Conservation (phyloP, 2,329 filamentous ascomycete species). For the Penicillium sp. region DNA sequence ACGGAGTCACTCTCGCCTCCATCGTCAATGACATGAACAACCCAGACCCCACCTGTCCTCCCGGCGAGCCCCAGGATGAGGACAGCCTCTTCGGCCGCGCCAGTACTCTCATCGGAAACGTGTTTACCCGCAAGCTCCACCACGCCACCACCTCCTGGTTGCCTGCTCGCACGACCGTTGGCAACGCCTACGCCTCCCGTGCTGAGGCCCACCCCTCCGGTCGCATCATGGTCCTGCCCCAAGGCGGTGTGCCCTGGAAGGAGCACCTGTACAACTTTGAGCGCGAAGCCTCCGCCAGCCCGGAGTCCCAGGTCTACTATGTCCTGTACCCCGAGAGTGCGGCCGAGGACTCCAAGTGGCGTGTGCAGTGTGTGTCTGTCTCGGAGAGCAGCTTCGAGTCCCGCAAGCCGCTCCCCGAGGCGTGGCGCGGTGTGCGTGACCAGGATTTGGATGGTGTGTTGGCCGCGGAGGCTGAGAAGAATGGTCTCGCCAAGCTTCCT, state of each 20-base stretch:
- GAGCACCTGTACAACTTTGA: constrained; percentile 93
- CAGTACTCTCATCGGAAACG: constrained; percentile 81
- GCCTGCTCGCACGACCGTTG: constrained; percentile 79
- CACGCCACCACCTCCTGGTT: constrained; percentile 80
- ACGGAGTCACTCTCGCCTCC: constrained; percentile 81
- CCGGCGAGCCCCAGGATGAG: constrained; percentile 70
- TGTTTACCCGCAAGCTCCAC: constrained; percentile 80
- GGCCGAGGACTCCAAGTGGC: constrained; percentile 78
- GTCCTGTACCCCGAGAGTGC: constrained; percentile 88
- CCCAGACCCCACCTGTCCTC: constrained; percentile 55
- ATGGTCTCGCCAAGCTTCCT: constrained; percentile 43
- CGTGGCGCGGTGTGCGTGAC: constrained; percentile 90
- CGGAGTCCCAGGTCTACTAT: constrained; percentile 70
- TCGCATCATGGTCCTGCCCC: constrained; percentile 78
- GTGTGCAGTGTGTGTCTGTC: constrained; percentile 88
- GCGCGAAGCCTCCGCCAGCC: constrained; percentile 51
- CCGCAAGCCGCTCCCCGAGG: constrained; percentile 85
- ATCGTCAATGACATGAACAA: constrained; percentile 80
- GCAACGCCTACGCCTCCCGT: constrained; percentile 72
- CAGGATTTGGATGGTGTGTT: constrained; percentile 71
- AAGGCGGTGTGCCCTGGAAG: constrained; percentile 84
- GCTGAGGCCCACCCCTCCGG: constrained; percentile 70
- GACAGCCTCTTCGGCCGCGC: constrained; percentile 79
- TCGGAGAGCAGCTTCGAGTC: constrained; percentile 86
- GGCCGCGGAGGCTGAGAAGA: constrained; percentile 43